These are phyloP conservation scores for Ascochyta pisi DNA, from an alignment of 2,329 filamentous ascomycete species.

Conservation along the genomic window DNA sequence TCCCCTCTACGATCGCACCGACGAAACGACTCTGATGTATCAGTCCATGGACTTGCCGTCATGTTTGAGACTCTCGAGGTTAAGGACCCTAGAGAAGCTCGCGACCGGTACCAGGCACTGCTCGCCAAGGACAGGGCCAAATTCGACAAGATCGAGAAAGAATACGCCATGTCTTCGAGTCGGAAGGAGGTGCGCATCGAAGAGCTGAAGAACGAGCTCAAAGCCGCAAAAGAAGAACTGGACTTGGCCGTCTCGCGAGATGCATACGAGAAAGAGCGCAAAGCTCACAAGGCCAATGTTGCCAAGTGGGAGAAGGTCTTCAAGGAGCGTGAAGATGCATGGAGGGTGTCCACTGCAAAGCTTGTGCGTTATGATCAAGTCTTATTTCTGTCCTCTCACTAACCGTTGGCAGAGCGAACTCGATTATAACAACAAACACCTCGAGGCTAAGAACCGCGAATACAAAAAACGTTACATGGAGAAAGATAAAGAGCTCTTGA, in stretches of 20 bases:
- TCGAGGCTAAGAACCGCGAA: constrained; percentile 35
- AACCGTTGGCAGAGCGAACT: constrained; percentile 29
- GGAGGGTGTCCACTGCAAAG: constrained; percentile 34
- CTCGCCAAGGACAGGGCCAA: constrained; percentile 53
- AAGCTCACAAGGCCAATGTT: constrained; percentile 40
- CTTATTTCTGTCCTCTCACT: neutral
- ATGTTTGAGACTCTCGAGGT: constrained; percentile 74
- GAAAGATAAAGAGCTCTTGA: constrained; percentile 34
- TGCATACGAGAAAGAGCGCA: constrained; percentile 38
- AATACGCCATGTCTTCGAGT: constrained; percentile 68
- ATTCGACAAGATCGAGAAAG: constrained; percentile 58
- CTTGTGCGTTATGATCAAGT: constrained; percentile 25
- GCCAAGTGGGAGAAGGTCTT: constrained; percentile 44
- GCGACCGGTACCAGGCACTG: constrained; percentile 53
- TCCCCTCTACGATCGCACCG: constrained; percentile 36
- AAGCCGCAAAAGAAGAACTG: constrained; percentile 28
- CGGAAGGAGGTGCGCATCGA: constrained; percentile 42
- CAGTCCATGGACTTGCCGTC: constrained; percentile 61
- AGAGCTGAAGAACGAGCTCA: constrained; percentile 38
- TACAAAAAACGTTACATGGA: constrained; percentile 37
- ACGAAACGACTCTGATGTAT: constrained; percentile 48
- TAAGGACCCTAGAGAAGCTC: constrained; percentile 55
- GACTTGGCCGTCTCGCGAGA: constrained; percentile 36
- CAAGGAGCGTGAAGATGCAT: constrained; percentile 40
- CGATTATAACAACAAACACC: constrained; percentile 29